A percentile compares a stretch with the other conserved stretches of the same genome.
These are phyloP conservation scores for Vishniacozyma victoriae DNA, from an alignment of 768 basidiomycete species.

Conservation along the genomic window DNA sequence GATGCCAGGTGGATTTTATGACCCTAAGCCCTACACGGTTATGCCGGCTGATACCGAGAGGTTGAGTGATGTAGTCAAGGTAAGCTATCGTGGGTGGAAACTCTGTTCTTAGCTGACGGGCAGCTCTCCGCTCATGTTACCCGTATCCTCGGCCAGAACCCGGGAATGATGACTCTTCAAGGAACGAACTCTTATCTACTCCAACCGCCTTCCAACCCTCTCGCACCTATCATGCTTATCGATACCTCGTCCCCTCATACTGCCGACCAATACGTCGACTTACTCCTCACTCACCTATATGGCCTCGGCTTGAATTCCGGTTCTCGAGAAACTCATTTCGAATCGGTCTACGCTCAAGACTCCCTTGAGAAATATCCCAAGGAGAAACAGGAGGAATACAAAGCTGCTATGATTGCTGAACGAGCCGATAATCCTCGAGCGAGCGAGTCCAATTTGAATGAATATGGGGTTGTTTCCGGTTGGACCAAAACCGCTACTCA, in stretches of 20 bases:
- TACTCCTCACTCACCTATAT: slow-evolving; percentile 30
- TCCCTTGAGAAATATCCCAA: slow-evolving; percentile 14
- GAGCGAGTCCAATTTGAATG: slow-evolving; percentile 11
- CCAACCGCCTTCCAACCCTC: slow-evolving; percentile 35
- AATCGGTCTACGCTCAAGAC: slow-evolving; percentile 12
- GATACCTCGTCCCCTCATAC: slow-evolving; percentile 43
- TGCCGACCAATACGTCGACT: slow-evolving; percentile 31
- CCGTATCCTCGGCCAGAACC: slow-evolving; percentile 38
- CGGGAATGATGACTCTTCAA: slow-evolving; percentile 39
- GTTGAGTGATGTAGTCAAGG: not conserved
- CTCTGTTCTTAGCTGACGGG: not conserved
- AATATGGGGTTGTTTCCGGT: slow-evolving; percentile 23
- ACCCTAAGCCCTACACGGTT: not conserved
- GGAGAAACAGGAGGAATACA: slow-evolving; percentile 19
- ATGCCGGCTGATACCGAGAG: not conserved
- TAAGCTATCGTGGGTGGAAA: too few relatives aligned
- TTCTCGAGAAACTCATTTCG: slow-evolving; percentile 33
- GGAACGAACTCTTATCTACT: slow-evolving; percentile 44
- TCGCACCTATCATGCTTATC: slow-evolving; percentile 37
- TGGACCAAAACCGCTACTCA: slow-evolving; percentile 12
- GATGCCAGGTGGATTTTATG: not conserved
- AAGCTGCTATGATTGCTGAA: slow-evolving; percentile 10
- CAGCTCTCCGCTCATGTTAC: slow-evolving; percentile 42
- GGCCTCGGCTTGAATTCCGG: slow-evolving; percentile 37
- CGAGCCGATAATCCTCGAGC: slow-evolving; percentile 15